Evolutionary conservation across 2,329 filamentous ascomycete species (phyloP), one percentile per base, ranked within the genome.

Genomic region (Orbilia blumenaviensis): DNA sequence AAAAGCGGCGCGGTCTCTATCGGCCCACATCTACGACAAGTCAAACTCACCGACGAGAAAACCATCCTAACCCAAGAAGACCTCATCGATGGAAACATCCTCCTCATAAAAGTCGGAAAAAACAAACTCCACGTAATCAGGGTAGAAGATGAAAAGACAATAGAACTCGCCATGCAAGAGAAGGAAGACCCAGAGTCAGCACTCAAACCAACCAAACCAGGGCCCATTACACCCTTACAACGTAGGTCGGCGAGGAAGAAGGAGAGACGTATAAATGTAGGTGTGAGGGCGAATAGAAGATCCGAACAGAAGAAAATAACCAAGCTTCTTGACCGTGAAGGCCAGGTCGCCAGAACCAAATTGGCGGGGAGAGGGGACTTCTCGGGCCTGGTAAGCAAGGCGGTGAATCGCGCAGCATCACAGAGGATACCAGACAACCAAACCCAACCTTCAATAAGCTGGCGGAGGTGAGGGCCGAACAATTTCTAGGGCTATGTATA

Each of bases 71-170:
- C 46, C n/a, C 10, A 14, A 3, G 48, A 56, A 8, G 63, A 75
- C 8, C 27, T 75, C 4, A 75, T 75, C 46, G 8, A 32, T 12
- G 29, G 23, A 8, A 56, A 63, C 3, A 68, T 68, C 29, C 23
- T 68, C 3, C n/a, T 75, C 0, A 46, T 75, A 16, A 75, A 75
- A 44, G 38, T 75, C 21, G 71, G 71, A 8, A 75, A 75, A 32
- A 75, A 68, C 36, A 68, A 58, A 16, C 41, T 75, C 4, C 38
- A 75, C 56, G 32, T 75, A 8, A 34, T 75, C 10, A 36, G 48
- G 14, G 5, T 75, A 16, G 63, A 68, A 23, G n/a, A 18, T 8
- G 29, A 27, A 23, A 38, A 41, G 12, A 50, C 23, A 2, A 38
- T 68, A 4, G 14, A 42, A n/a, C 16, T 21, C 12, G 46, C 63